Conservation (phyloP, 345 rosid species). For the Viola odorata region DNA sequence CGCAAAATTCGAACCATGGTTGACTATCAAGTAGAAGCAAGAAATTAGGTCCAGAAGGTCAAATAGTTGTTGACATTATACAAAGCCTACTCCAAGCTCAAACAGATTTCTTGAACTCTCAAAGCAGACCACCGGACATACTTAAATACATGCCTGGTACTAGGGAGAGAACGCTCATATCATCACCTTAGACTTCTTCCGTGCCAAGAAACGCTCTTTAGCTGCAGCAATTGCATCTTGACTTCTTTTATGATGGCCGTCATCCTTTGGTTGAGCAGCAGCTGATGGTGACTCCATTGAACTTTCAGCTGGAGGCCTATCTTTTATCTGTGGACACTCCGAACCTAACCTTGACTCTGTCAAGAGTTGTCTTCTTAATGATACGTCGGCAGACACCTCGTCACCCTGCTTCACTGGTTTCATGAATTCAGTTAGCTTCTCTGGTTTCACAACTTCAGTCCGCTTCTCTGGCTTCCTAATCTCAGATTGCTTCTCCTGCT, state of each 20-base stretch:
- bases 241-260: constrained; percentile 51
- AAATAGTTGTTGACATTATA: neutral
- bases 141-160: neutral
- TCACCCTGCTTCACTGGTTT: constrained; percentile 36
- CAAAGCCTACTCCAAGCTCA: neutral
- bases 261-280: constrained; percentile 33
- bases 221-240: constrained; percentile 73
- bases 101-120: neutral
- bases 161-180: no score
- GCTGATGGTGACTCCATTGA: constrained; percentile 29
- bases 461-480: constrained; percentile 24
- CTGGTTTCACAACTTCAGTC: constrained; percentile 27
- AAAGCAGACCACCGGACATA: no score
- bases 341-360: constrained; percentile 13
- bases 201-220: constrained; percentile 65
- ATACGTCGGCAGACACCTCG: constrained; percentile 15
- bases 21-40: neutral
- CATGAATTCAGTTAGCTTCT: constrained; percentile 34
- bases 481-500: constrained; percentile 41
- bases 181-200: constrained; percentile 56
- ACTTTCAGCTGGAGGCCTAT: constrained; percentile 19
- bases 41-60: neutral
- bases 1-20: neutral
- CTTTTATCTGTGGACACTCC: constrained; percentile 25
- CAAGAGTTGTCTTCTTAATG: constrained; percentile 16